A percentile compares a stretch with the other conserved stretches of the same genome.
Evolutionary conservation across 768 basidiomycete genomes (phyloP).

Genomic region (Dacryopinax spathularia): DNA sequence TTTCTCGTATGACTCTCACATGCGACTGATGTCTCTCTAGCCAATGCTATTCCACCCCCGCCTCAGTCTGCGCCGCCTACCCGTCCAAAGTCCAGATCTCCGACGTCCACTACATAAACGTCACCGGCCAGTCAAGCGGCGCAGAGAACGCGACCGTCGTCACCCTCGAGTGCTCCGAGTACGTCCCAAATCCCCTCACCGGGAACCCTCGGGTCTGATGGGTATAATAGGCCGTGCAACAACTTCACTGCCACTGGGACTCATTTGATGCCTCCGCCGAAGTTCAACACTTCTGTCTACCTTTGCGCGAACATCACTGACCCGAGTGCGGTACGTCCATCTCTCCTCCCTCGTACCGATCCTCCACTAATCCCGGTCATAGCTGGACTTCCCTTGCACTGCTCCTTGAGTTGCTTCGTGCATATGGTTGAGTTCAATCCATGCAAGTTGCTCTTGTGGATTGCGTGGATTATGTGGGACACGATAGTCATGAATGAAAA

Average conservation of each 20-base stretch:
- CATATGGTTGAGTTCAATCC: too few relatives aligned
- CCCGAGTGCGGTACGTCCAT: background rate
- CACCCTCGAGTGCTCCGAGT: conserved; percentile 37
- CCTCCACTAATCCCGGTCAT: too few relatives aligned
- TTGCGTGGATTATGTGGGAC: too few relatives aligned
- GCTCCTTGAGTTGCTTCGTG: background rate
- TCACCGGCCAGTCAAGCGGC: conserved; percentile 43
- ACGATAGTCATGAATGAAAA: too few relatives aligned
- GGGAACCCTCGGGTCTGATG: background rate
- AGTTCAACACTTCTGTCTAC: conserved; percentile 7
- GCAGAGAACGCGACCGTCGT: conserved; percentile 34
- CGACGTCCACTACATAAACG: conserved; percentile 40
- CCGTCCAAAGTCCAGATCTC: conserved; percentile 43
- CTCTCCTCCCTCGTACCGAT: background rate
- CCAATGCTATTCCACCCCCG: conserved; percentile 37
- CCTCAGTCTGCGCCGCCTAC: conserved; percentile 37
- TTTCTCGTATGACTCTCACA: background rate
- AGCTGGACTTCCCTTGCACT: background rate
- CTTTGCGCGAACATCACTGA: background rate
- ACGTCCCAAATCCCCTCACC: conserved; percentile 1
- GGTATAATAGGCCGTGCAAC: conserved; percentile 17
- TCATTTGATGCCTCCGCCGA: conserved; percentile 20
- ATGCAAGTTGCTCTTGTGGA: too few relatives aligned
- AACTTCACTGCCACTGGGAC: conserved; percentile 29
- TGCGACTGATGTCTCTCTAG: background rate